These are phyloP conservation scores for Cryptococcus sp. DNA, from an alignment of 1,284 basidiomycete species.

Conservation along the genomic window DNA sequence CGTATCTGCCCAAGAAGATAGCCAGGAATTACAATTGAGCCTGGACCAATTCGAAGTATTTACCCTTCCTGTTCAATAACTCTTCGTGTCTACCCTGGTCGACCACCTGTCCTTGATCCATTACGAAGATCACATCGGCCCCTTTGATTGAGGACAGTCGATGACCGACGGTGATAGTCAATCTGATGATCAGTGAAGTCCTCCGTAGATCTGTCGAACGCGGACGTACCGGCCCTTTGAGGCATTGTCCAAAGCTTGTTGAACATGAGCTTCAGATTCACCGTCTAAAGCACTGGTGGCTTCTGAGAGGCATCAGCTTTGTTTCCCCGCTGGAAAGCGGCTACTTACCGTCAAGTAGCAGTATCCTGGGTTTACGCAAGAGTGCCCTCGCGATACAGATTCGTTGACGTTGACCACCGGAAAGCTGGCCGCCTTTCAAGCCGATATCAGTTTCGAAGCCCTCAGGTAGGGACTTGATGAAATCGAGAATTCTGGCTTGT, in stretches of 20 bases:
- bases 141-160: conserved; percentile 43
- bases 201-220: neutral
- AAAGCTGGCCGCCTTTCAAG: conserved; percentile 47
- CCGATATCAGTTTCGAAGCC: conserved; percentile 50
- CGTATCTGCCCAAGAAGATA: too few relatives aligned
- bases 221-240: conserved; percentile 24
- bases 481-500: conserved; percentile 48
- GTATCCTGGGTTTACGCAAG: conserved; percentile 45
- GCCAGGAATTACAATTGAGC: conserved; percentile 13
- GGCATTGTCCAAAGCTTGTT: conserved; percentile 47
- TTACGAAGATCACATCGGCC: conserved; percentile 46
- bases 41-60: conserved; percentile 38
- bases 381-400: conserved; percentile 50
- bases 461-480: conserved; percentile 44
- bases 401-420: conserved; percentile 49
- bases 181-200: conserved; percentile 5
- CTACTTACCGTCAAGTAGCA: conserved; percentile 40
- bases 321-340: neutral
- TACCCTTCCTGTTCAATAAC: conserved; percentile 36
- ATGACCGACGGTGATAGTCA: conserved; percentile 47
- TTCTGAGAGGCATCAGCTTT: conserved; percentile 2
- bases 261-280: conserved; percentile 44
- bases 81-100: conserved; percentile 46
- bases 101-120: conserved; percentile 47
- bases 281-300: conserved; percentile 36